These are phyloP conservation scores for Spergularia bocconei DNA, from an alignment of 148 eudicot genomes.

Conservation along the genomic window DNA sequence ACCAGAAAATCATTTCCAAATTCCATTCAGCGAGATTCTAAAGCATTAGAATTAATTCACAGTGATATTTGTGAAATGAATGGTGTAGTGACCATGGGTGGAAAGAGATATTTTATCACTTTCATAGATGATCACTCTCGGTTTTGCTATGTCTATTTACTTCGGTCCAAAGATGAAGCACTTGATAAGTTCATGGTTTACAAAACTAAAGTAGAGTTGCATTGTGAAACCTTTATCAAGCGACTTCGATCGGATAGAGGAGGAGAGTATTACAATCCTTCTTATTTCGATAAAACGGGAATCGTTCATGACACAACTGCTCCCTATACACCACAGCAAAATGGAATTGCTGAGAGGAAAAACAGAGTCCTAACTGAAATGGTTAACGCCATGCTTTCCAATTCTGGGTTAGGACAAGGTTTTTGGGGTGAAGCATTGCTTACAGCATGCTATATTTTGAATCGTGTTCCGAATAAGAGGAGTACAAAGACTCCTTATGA, in stretches of 20 bases:
- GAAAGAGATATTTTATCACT: too few relatives aligned
- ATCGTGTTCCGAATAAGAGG: not conserved
- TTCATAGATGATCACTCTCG: too few relatives aligned
- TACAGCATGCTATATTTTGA: not conserved
- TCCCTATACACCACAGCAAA: not conserved
- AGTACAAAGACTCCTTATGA: not conserved
- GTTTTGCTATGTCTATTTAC: too few relatives aligned
- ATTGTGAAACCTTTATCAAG: too few relatives aligned
- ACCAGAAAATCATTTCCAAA: too few relatives aligned
- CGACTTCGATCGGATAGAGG: not conserved
- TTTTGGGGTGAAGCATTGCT: not conserved
- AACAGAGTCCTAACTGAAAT: not conserved
- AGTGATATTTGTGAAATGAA: too few relatives aligned
- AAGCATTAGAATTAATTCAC: too few relatives aligned
- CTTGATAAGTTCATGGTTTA: too few relatives aligned
- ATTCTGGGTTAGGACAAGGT: not conserved
- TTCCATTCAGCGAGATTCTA: too few relatives aligned
- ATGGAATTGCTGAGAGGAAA: conserved; percentile 1
- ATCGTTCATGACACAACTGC: not conserved
- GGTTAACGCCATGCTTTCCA: not conserved
- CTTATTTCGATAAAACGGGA: not conserved
- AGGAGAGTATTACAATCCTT: not conserved
- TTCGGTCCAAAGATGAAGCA: too few relatives aligned
- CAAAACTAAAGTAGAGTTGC: too few relatives aligned
- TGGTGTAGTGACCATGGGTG: too few relatives aligned